Conservation (phyloP, 75 land plant species). For the Ceratopteris richardii region DNA sequence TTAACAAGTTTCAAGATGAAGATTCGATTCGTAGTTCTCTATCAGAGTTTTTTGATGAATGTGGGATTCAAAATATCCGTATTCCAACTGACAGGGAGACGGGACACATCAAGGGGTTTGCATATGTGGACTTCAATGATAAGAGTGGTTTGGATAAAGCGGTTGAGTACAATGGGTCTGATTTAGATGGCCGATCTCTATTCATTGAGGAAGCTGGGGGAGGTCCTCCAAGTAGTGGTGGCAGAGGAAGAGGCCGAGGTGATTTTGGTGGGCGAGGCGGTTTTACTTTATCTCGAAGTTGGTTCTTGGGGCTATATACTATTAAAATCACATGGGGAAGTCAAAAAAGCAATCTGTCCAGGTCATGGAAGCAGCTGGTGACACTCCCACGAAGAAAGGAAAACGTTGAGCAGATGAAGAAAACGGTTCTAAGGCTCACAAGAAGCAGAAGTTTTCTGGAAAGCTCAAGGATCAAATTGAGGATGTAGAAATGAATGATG, state of each 20-base stretch:
- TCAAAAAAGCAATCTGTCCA: too few relatives aligned
- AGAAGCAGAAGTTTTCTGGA: too few relatives aligned
- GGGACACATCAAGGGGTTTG: constrained; percentile 68
- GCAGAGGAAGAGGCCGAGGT: constrained; percentile 14
- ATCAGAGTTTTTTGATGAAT: constrained; percentile 55
- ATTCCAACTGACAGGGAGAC: constrained; percentile 72
- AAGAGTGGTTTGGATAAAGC: constrained; percentile 15
- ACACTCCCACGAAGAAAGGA: too few relatives aligned
- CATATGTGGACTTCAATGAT: constrained; percentile 20
- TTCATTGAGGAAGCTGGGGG: constrained; percentile 21
- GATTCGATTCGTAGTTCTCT: constrained; percentile 44
- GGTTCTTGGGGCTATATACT: too few relatives aligned
- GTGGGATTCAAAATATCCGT: constrained; percentile 56
- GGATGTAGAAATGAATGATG: too few relatives aligned
- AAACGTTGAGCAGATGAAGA: too few relatives aligned
- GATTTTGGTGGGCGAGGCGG: constrained; percentile 11
- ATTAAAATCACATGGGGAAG: too few relatives aligned
- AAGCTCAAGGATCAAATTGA: too few relatives aligned
- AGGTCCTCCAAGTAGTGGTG: neutral
- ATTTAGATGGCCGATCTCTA: constrained; percentile 17
- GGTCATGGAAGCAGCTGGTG: too few relatives aligned
- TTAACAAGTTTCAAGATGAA: constrained; percentile 57
- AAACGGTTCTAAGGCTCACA: too few relatives aligned
- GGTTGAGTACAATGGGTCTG: constrained; percentile 17
- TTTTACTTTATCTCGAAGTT: too few relatives aligned